Base-by-base conservation (phyloP, 345 rosid genomes). In the Populus simonii region DNA sequence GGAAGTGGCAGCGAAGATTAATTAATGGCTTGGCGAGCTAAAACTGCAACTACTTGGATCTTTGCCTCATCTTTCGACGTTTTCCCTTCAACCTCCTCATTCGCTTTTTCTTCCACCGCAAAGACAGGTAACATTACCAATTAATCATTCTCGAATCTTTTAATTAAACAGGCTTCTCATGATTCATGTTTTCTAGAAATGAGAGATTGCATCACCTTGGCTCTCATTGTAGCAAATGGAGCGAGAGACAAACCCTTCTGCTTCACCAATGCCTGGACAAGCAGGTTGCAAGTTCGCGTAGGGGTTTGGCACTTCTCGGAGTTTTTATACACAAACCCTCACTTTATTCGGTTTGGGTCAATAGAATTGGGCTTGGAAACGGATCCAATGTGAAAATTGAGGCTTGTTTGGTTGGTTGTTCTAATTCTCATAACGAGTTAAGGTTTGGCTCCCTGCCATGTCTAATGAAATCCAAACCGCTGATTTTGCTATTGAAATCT, bases 41-140 rank as follows among this genome's bases (percentile, higher is more conserved):
- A 47, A 47, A 13, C 51, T 47, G 65, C 67, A 23, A 72, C 85
- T 83, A 83, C 85, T 83, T 83, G 13, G 85, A 83, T 83, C 85
- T 76, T 83, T 83, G 85, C 71, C 85, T 77, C 85, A 83, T 83
- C 83, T 83, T 83, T 80, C 83, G 76, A 78, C 85, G 83, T 80
- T 83, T 76, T 55, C 85, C 76, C 85, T 83, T 83, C 80, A 83
- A 73, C 41, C 85, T 83, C 74, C 85, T 79, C 85, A 79, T 83
- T 66, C 85, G 85, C 85, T 83, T 83, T 78, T 83, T 83, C 83
- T 83, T 83, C 85, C 85, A 83, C 83, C 79, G 82, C 27, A 65
- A 53, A 35, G 35, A 53, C 51, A 12, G 51, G 15, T 47, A 47
- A 51, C 4, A 12, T 47, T 69, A 66, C 70, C 70, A 33, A 17